Base-by-base conservation (phyloP, 495 filamentous ascomycete genomes). In the Penicillium samsonianum region DNA sequence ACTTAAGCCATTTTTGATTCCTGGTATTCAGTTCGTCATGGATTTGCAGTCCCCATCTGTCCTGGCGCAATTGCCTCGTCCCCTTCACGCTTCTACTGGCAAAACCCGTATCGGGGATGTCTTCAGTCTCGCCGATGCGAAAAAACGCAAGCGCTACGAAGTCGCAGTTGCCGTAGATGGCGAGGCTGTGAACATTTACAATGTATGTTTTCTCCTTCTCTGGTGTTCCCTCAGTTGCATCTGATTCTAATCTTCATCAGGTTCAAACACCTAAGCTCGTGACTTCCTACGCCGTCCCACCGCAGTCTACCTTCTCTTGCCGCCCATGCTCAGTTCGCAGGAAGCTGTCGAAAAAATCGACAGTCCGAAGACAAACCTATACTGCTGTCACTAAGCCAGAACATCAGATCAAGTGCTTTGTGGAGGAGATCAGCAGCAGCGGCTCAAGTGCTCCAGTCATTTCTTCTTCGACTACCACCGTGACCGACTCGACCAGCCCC, bases 111-210 rank as follows among this genome's bases (percentile, higher is more conserved):
- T 86, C 48, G 82, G 84, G 53, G 87, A 90, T 59, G 91, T 95
- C 30, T 86, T 83, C 65, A 84, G 88, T 65, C 69, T 89, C 49
- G 80, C 83, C 38, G 87, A 86, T 17, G 82, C 81, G 31, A 90
- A 83, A 76, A 96, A 92, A 77, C 83, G 89, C 65, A 97, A 96
- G 76, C 82, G 94, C 61, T 80, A 82, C 63, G 95, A 99, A 72
- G 73, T 98, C 52, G 89, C 83, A 12, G 85, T 94, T 9, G 90
- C 89, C 9, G 85, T 96, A 64, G 91, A 99, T 74, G 91, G 92
- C 53, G 91, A 96, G 67, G 87, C 90, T 14, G 80, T 97, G 14
- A 94, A 91, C 68, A 85, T 99, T 46, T 97, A 97, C 75, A 88
- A 96, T 80, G 93, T 98, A 73, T 58, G 80, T 40, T n/a, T 17